These are phyloP conservation scores for Scheffersomyces titani DNA, from an alignment of 1,139 yeast species.

Conservation along the genomic window DNA sequence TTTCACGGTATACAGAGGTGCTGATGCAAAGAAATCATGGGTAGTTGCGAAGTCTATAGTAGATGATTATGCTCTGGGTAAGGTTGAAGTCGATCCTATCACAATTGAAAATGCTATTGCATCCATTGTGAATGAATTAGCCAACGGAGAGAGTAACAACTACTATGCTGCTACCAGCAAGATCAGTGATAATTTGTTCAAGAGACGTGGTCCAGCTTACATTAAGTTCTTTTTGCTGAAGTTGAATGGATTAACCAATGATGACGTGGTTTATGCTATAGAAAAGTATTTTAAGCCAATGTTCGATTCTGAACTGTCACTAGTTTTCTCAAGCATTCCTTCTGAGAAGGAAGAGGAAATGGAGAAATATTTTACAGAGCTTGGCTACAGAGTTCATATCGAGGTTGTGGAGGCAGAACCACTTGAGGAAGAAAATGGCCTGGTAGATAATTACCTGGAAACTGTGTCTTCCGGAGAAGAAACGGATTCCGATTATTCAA, in stretches of 20 bases:
- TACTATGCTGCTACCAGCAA: slow-evolving; percentile 66
- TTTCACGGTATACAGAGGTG: slow-evolving; percentile 76
- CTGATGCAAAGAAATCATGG: slow-evolving; percentile 78
- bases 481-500: slow-evolving; percentile 9
- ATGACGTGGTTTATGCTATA: slow-evolving; percentile 58
- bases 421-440: slow-evolving; percentile 3
- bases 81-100: slow-evolving; percentile 52
- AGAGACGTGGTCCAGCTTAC: slow-evolving; percentile 66
- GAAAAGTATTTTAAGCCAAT: slow-evolving; percentile 61
- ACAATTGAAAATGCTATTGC: slow-evolving; percentile 74
- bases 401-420: slow-evolving; percentile 46
- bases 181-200: slow-evolving; percentile 65
- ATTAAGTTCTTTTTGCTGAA: slow-evolving; percentile 45
- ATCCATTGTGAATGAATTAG: slow-evolving; percentile 69
- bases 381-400: slow-evolving; percentile 63
- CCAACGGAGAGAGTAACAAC: slow-evolving; percentile 61
- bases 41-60: slow-evolving; percentile 67
- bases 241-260: slow-evolving; percentile 53
- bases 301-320: slow-evolving; percentile 57
- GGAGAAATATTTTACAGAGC: slow-evolving; percentile 43
- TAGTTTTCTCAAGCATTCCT: slow-evolving; percentile 73
- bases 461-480: slow-evolving; percentile 14
- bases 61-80: slow-evolving; percentile 58
- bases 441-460: slow-evolving; percentile 17
- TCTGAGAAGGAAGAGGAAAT: slow-evolving; percentile 59